These are phyloP conservation scores for Cyclaneusma minus DNA, from an alignment of 2,329 filamentous ascomycete genomes.

Conservation along the genomic window DNA sequence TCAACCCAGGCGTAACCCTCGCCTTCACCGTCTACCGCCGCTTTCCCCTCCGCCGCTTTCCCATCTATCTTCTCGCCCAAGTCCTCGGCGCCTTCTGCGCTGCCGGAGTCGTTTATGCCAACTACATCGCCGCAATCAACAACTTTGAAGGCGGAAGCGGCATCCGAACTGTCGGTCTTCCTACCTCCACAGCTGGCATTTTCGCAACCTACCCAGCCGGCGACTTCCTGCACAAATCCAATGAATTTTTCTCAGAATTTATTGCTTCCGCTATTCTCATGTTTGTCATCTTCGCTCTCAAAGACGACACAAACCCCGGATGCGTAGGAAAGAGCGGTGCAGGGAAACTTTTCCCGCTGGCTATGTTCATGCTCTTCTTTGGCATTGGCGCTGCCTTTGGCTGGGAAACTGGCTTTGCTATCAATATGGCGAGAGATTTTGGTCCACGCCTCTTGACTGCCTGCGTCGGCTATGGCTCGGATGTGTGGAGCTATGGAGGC, in stretches of 20 bases:
- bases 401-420: constrained; percentile 64
- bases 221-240: constrained; percentile 46
- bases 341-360: constrained; percentile 40
- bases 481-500: constrained; percentile 50
- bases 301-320: constrained; percentile 32
- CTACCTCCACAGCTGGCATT: constrained; percentile 49
- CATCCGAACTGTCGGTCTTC: constrained; percentile 44
- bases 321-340: constrained; percentile 34
- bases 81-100: constrained; percentile 51
- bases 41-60: constrained; percentile 54
- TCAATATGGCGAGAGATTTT: constrained; percentile 60
- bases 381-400: constrained; percentile 57
- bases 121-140: constrained; percentile 50
- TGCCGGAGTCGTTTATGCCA: constrained; percentile 42
- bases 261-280: constrained; percentile 51
- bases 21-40: constrained; percentile 53
- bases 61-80: constrained; percentile 51
- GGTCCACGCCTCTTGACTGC: constrained; percentile 51
- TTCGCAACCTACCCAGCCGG: constrained; percentile 57
- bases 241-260: constrained; percentile 59
- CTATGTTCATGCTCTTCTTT: constrained; percentile 57
- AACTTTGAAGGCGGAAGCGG: constrained; percentile 41
- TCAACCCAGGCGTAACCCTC: constrained; percentile 59
- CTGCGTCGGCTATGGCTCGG: constrained; percentile 49
- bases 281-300: constrained; percentile 57